Evolutionary conservation across 306 rosid genomes (phyloP).

Genomic region (Acacia melanoxylon): DNA sequence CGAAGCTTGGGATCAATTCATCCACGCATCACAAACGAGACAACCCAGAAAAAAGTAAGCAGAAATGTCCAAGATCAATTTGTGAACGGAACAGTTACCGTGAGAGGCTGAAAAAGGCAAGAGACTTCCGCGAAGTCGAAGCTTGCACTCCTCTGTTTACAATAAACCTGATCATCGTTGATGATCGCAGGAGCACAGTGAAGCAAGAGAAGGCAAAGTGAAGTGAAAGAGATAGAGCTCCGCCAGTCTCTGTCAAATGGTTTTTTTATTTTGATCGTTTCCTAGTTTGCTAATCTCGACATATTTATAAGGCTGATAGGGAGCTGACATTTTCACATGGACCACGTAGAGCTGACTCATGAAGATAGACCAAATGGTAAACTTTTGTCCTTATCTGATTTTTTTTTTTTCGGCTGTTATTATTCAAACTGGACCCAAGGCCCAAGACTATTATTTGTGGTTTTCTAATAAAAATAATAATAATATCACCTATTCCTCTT

Average conservation of each 20-base stretch:
- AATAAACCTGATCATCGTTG: conserved; percentile 44
- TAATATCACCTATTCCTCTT: not conserved
- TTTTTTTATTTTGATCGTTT: not conserved
- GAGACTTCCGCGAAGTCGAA: conserved; percentile 30
- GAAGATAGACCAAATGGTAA: not conserved
- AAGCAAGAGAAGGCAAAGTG: not conserved
- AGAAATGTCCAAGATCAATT: not conserved
- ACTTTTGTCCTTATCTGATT: not conserved
- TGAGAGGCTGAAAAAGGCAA: conserved; percentile 33
- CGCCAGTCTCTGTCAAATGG: not conserved
- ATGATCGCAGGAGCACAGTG: not conserved
- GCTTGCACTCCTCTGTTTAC: conserved; percentile 33
- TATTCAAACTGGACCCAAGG: not conserved
- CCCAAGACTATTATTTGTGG: not conserved
- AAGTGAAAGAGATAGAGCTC: not conserved
- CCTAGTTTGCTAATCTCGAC: not conserved
- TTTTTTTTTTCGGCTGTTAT: not conserved
- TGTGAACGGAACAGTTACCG: conserved; percentile 37
- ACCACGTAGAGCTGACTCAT: not conserved
- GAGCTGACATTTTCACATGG: not conserved
- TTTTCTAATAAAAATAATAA: not conserved
- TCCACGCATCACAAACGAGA: not conserved
- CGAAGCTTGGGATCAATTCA: not conserved
- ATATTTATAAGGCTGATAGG: too few species aligned
- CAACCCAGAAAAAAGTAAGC: not conserved